phyloP scores from a whole-genome alignment of 768 basidiomycete species.

The Leucosporidium yakuticum region DNA sequence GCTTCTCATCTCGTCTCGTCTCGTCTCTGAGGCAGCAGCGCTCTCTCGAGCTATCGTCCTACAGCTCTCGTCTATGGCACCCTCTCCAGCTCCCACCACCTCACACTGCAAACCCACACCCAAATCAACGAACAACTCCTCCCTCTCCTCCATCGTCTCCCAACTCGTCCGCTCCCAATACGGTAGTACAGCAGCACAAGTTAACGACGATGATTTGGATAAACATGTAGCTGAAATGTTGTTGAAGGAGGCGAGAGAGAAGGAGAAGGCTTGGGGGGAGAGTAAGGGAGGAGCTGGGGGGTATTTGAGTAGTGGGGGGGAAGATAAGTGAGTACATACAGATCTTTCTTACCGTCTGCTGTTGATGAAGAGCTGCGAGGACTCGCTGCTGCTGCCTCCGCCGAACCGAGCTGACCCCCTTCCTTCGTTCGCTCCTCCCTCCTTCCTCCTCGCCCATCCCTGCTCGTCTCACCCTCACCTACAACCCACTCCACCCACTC shows the following conservation, averaged over 20 bases:
- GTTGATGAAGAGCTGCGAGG: neutral
- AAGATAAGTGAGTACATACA: slow-evolving; percentile 17
- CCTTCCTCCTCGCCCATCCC: neutral
- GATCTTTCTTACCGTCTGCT: neutral
- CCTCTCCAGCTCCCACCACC: too few relatives aligned
- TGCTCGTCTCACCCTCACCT: slow-evolving; percentile 51
- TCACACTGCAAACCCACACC: too few relatives aligned
- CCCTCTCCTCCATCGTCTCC: slow-evolving; percentile 29
- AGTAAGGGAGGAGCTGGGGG: slow-evolving; percentile 46
- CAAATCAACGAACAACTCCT: neutral
- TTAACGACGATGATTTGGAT: slow-evolving; percentile 60
- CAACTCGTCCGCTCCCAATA: slow-evolving; percentile 19
- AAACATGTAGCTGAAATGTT: slow-evolving; percentile 85
- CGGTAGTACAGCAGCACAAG: slow-evolving; percentile 2
- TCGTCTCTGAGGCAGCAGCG: too few relatives aligned
- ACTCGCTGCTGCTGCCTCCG: slow-evolving; percentile 4
- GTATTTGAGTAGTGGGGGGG: slow-evolving; percentile 19
- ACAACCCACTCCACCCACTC: neutral
- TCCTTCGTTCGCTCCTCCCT: too few relatives aligned
- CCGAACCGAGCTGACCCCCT: too few relatives aligned
- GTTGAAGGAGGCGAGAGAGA: slow-evolving; percentile 84
- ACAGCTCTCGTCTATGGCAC: too few relatives aligned
- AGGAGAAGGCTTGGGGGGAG: slow-evolving; percentile 63
- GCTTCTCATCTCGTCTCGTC: too few relatives aligned
- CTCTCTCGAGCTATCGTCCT: too few relatives aligned